Percentiles rank a stretch among this genome's conserved stretches.
These are phyloP conservation scores for Rhododendron vialii DNA, from an alignment of 148 eudicot species.

Conservation along the genomic window DNA sequence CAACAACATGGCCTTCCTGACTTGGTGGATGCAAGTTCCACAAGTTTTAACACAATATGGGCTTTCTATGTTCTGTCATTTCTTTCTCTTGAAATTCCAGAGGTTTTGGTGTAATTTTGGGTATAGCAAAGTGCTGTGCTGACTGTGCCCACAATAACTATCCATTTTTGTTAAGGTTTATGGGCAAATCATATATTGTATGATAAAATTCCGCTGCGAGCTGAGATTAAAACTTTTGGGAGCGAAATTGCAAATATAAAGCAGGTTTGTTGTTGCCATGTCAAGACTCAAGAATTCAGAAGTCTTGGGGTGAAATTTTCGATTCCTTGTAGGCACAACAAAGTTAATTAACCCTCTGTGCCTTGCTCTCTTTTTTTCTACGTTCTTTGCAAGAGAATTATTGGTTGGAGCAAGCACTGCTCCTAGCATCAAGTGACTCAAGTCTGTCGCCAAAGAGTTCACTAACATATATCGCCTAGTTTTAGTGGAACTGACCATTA, in stretches of 20 bases:
- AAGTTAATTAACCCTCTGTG: background rate
- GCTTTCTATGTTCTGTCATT: background rate
- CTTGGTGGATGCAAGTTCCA: background rate
- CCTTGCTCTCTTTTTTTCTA: background rate
- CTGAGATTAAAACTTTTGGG: background rate
- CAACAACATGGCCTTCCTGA: background rate
- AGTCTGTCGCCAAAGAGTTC: background rate
- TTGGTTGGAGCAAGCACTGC: background rate
- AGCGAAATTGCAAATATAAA: background rate
- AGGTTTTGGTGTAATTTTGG: background rate
- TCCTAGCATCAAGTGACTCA: background rate
- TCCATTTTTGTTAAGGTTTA: background rate
- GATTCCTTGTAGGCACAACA: background rate
- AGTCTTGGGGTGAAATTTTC: background rate
- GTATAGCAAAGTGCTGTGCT: background rate
- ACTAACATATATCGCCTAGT: background rate
- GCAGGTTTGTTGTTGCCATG: background rate
- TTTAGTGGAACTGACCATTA: background rate
- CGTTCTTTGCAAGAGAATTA: background rate
- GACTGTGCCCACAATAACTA: background rate
- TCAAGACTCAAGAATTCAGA: background rate
- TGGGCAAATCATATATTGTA: background rate
- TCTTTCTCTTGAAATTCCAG: background rate
- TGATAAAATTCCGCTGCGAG: background rate
- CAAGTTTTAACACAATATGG: background rate